A percentile compares a stretch with the other conserved stretches of the same genome.
Evolutionary conservation across 768 basidiomycete species (phyloP).

Genomic region (Mycena venus): DNA sequence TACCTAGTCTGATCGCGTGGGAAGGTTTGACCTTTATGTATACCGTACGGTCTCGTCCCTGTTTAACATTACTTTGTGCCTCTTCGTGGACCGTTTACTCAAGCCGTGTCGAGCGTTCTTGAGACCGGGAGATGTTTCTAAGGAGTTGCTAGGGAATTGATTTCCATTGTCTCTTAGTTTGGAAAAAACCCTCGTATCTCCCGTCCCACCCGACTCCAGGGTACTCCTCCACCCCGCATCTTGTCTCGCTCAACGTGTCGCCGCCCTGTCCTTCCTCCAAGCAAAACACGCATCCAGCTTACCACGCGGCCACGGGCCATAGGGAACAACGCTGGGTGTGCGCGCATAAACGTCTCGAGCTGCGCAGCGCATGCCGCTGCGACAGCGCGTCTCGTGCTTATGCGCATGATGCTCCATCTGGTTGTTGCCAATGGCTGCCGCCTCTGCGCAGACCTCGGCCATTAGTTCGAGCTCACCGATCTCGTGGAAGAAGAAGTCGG

Average conservation of each 20-base stretch:
- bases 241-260: background rate
- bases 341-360: conserved; percentile 20
- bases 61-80: no score
- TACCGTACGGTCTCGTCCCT: no score
- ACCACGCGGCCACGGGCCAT: conserved; percentile 14
- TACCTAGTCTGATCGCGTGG: background rate
- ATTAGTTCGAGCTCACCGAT: conserved; percentile 26
- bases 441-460: conserved; percentile 17
- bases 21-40: no score
- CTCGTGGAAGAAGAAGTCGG: conserved; percentile 19
- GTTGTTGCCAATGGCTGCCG: background rate
- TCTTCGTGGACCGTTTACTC: no score
- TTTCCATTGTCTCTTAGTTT: no score
- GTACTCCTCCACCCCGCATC: no score
- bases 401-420: background rate
- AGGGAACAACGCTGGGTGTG: conserved; percentile 16
- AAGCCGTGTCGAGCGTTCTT: no score
- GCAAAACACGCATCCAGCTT: conserved; percentile 18
- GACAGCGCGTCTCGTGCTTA: background rate
- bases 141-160: no score
- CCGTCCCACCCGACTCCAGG: no score
- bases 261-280: conserved; percentile 6
- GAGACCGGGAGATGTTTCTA: no score
- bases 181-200: no score
- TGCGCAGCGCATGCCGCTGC: conserved; percentile 4